Base-by-base conservation (phyloP, 768 basidiomycete species). In the Sutorius australiensis region DNA sequence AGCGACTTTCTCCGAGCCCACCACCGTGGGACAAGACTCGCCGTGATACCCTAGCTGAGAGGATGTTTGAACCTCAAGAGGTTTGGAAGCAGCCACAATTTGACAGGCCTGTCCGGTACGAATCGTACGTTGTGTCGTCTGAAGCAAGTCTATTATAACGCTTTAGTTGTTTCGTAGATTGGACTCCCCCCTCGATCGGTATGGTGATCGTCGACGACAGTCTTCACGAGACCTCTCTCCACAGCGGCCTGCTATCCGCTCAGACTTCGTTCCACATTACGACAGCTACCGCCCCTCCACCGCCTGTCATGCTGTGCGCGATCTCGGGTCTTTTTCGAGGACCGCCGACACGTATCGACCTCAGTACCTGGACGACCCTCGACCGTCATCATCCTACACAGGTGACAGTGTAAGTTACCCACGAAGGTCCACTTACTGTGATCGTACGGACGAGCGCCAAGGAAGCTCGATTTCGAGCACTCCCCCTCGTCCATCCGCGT, bases 61-160 rank as follows among this genome's bases (percentile, higher is more conserved):
- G 84, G 57, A 80, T 83, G 75, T 83, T 89, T 62, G 88, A 89
- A 63, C 86, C 87, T 31, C 86, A 84, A 32, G 83, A 86, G 17
- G 69, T 73, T 31, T 89, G 88, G 87, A 86, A 83, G 63, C 80
- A 84, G 57, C 68, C 71, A 9, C 81, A 81, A 59, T 61, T 61
- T 45, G 80, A 82, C 60, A 74, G 76, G 59, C 63, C 73, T 30
- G 30, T 46, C 33, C 72, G 76, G 57, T 63, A 67, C 42, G 80
- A 77, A 58, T 62, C 58, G 77, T 77, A 70, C 63, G 72, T 74
- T 55, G 38, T 46, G 54, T 57, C 40, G 34, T 49, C 52, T 44
- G 46, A 63, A 58, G 64, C 64, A 62, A 60, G 46, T 51, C 58
- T 49, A 36, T 53, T 41, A 44, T 65, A 54, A 54, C 60, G 50